phyloP scores from a whole-genome alignment of 2,329 filamentous ascomycete genomes.

The Nannizziopsis barbatae region DNA sequence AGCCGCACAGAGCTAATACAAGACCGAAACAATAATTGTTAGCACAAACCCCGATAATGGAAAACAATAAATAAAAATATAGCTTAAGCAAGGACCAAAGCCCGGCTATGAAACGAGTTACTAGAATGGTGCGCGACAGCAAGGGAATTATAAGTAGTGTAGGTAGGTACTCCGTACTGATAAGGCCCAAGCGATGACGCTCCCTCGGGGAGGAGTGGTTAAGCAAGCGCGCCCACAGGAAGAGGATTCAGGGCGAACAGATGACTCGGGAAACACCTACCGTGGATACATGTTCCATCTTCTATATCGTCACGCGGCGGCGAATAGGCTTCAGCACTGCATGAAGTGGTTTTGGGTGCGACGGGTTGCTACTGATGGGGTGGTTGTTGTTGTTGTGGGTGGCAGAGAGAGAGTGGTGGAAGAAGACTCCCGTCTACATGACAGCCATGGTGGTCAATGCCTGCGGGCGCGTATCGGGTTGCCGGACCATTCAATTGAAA shows the following conservation, averaged over 20 bases:
- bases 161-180: too few species aligned
- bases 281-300: slow-evolving; percentile 26
- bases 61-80: slow-evolving; percentile 6
- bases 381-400: not conserved
- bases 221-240: not conserved
- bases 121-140: too few species aligned
- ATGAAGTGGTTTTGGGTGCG: slow-evolving; percentile 10
- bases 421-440: not conserved
- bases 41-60: not conserved
- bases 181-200: too few species aligned
- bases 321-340: slow-evolving; percentile 12
- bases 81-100: not conserved
- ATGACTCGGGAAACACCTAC: slow-evolving; percentile 17
- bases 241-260: not conserved
- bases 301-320: slow-evolving; percentile 5
- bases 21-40: slow-evolving; percentile 7
- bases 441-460: not conserved
- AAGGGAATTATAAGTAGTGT: too few species aligned
- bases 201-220: not conserved
- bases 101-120: too few species aligned
- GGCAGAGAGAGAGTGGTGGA: too few species aligned
- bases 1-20: slow-evolving; percentile 49
- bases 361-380: not conserved
- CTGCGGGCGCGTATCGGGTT: slow-evolving; percentile 4
- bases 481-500: slow-evolving; percentile 2